These are phyloP conservation scores for Graphium sp. DNA, from an alignment of 2,329 filamentous ascomycete genomes.

Conservation along the genomic window DNA sequence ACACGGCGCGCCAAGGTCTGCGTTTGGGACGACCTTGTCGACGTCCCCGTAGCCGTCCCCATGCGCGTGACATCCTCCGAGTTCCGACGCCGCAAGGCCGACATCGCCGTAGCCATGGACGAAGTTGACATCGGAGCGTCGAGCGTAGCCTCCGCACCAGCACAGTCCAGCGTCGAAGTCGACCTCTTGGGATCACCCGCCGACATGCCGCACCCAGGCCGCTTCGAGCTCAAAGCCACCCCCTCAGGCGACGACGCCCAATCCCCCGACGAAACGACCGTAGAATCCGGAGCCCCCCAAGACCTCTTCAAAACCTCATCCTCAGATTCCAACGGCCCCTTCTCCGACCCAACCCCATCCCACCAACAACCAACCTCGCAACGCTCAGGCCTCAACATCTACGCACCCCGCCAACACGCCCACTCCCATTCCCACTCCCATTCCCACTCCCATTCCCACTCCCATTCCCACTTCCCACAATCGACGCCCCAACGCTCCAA, in stretches of 20 bases:
- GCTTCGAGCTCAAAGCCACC: slow-evolving; percentile 49
- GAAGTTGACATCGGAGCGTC: slow-evolving; percentile 72
- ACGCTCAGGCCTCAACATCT: slow-evolving; percentile 18
- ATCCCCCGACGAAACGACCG: slow-evolving; percentile 17
- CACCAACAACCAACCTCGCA: slow-evolving; percentile 24
- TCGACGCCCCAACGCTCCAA: not conserved
- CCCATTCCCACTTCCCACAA: slow-evolving; percentile 19
- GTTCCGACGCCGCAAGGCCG: slow-evolving; percentile 48
- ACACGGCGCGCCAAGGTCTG: slow-evolving; percentile 82
- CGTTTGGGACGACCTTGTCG: slow-evolving; percentile 95
- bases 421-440: slow-evolving; percentile 15
- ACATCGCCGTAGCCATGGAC: slow-evolving; percentile 30
- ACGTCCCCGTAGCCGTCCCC: slow-evolving; percentile 86
- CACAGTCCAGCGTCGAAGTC: slow-evolving; percentile 17
- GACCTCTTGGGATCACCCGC: slow-evolving; percentile 57
- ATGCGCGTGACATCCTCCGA: slow-evolving; percentile 77
- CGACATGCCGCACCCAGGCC: slow-evolving; percentile 57
- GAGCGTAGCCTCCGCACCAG: slow-evolving; percentile 18
- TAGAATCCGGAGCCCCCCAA: slow-evolving; percentile 1
- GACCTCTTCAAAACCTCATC: too few species aligned
- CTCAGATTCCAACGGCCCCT: too few species aligned
- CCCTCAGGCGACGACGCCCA: slow-evolving; percentile 21
- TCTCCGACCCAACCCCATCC: slow-evolving; percentile 5
- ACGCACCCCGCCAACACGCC: slow-evolving; percentile 25
- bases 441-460: too few species aligned